A percentile compares a stretch with the other conserved stretches of the same genome.
phyloP scores from a whole-genome alignment of 2,329 filamentous ascomycete genomes.

The Aspergillus luchuensis region DNA sequence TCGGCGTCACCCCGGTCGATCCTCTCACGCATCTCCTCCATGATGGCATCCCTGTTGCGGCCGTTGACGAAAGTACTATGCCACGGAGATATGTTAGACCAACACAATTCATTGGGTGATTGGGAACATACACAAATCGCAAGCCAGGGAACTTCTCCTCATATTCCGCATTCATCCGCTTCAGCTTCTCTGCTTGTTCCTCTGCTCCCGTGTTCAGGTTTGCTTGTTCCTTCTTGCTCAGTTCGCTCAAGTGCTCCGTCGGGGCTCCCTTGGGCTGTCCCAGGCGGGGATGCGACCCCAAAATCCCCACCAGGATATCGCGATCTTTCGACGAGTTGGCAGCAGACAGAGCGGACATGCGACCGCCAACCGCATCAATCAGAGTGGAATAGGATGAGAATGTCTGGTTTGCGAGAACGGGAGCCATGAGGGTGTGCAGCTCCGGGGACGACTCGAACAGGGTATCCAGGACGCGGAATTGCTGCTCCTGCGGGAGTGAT shows the following conservation, averaged over 20 bases:
- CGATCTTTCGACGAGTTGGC: slow-evolving; percentile 54
- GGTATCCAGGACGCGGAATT: slow-evolving; percentile 64
- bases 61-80: slow-evolving; percentile 82
- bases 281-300: slow-evolving; percentile 80
- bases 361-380: slow-evolving; percentile 65
- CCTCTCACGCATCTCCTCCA: slow-evolving; percentile 76
- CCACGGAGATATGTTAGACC: not conserved
- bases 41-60: slow-evolving; percentile 69
- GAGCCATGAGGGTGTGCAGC: slow-evolving; percentile 71
- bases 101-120: not conserved
- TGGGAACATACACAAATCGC: slow-evolving; percentile 60
- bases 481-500: slow-evolving; percentile 56
- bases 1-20: slow-evolving; percentile 69
- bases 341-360: slow-evolving; percentile 63
- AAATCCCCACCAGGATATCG: slow-evolving; percentile 66
- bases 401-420: slow-evolving; percentile 60
- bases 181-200: slow-evolving; percentile 55
- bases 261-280: slow-evolving; percentile 56
- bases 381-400: slow-evolving; percentile 71
- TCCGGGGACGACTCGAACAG: slow-evolving; percentile 81
- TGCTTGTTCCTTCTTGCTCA: slow-evolving; percentile 80
- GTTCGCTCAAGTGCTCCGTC: slow-evolving; percentile 67
- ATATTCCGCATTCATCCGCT: slow-evolving; percentile 72
- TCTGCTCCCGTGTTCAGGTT: slow-evolving; percentile 63
- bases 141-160: slow-evolving; percentile 79